phyloP scores from a whole-genome alignment of 768 basidiomycete species.

The Gloeopeniophorella convolvens region DNA sequence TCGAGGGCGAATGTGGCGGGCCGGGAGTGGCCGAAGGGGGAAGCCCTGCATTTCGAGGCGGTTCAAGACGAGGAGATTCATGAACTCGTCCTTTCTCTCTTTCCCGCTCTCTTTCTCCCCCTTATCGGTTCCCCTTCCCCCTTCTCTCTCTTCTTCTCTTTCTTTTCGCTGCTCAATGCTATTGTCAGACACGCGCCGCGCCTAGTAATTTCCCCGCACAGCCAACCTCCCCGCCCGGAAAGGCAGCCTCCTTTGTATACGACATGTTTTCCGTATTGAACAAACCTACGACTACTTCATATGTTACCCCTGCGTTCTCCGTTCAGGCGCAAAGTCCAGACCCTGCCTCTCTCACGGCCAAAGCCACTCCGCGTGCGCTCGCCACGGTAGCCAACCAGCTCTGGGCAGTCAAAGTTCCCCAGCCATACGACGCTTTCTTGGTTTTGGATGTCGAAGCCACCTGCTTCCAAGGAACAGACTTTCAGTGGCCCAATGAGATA shows the following conservation, averaged over 20 bases:
- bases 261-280: slow-evolving; percentile 16
- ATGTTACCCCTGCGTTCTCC: background rate
- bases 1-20: no score
- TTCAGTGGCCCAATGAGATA: slow-evolving; percentile 91
- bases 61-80: no score
- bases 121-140: background rate
- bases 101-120: background rate
- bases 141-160: background rate
- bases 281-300: slow-evolving; percentile 8
- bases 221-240: background rate
- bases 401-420: slow-evolving; percentile 25
- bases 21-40: no score
- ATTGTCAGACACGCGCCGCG: slow-evolving; percentile 4
- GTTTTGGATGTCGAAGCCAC: slow-evolving; percentile 90
- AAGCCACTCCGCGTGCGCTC: background rate
- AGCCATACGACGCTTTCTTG: slow-evolving; percentile 70
- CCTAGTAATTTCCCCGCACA: background rate
- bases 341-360: background rate
- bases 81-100: background rate
- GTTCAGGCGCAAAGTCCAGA: slow-evolving; percentile 2
- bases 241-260: background rate
- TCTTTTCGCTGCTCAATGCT: slow-evolving; percentile 9
- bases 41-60: no score
- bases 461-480: slow-evolving; percentile 58
- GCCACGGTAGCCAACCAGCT: background rate